Conservation (phyloP, 2,329 filamentous ascomycete genomes). For the Aspergillus persii region DNA sequence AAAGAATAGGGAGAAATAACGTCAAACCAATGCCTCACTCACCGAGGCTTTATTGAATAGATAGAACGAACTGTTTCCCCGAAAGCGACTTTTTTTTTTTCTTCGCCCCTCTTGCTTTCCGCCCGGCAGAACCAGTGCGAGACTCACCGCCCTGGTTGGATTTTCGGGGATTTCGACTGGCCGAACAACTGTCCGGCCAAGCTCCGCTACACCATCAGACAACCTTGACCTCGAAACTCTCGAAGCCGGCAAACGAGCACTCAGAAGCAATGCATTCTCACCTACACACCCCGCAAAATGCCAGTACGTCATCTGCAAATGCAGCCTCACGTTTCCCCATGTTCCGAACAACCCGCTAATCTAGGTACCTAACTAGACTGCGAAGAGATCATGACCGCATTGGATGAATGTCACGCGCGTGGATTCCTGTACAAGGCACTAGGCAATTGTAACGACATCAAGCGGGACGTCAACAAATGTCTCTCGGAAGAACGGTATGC, state of each 20-base stretch:
- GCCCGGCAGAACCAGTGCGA: constrained; percentile 32
- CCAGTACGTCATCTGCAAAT: constrained; percentile 57
- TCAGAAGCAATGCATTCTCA: constrained; percentile 85
- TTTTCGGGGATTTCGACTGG: constrained; percentile 13
- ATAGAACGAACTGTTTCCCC: background rate
- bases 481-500: constrained; percentile 76
- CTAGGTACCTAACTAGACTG: constrained; percentile 61
- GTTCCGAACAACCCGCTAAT: background rate
- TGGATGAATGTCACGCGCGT: constrained; percentile 90
- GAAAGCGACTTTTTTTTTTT: constrained; percentile 8
- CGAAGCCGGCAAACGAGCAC: background rate
- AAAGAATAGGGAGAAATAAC: background rate
- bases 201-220: background rate
- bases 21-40: background rate
- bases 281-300: constrained; percentile 87
- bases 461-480: constrained; percentile 80
- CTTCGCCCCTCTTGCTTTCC: constrained; percentile 12
- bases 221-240: constrained; percentile 9
- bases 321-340: background rate
- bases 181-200: background rate
- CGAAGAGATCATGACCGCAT: constrained; percentile 87
- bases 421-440: constrained; percentile 91
- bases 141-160: constrained; percentile 26
- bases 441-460: constrained; percentile 86
- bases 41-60: background rate